These are phyloP conservation scores for Rhinocladiella mackenziei DNA, from an alignment of 2,329 filamentous ascomycete genomes.

Conservation along the genomic window DNA sequence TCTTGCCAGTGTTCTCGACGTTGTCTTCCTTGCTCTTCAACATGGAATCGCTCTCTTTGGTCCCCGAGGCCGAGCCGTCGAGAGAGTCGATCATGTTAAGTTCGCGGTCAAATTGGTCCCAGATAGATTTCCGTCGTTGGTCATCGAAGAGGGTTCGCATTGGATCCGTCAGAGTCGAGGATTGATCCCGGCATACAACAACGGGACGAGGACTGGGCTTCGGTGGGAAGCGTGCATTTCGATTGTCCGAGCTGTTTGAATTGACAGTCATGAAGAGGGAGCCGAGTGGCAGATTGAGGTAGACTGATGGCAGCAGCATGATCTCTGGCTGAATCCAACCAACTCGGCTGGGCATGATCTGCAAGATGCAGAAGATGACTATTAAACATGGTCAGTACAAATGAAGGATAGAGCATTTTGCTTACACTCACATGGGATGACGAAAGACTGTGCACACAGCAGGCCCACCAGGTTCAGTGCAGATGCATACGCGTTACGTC, in stretches of 20 bases:
- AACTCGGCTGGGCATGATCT: constrained; percentile 8
- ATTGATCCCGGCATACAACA: neutral
- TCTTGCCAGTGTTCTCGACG: constrained; percentile 1
- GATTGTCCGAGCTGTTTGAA: neutral
- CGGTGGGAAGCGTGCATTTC: neutral
- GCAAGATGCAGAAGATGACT: constrained; percentile 25
- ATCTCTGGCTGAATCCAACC: constrained; percentile 10
- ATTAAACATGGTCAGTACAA: constrained; percentile 1
- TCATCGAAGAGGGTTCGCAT: neutral
- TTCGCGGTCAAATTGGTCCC: constrained; percentile 8
- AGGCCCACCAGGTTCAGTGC: constrained; percentile 24
- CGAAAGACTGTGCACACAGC: constrained; percentile 21
- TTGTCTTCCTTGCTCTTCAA: constrained; percentile 7
- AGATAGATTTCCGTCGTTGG: neutral
- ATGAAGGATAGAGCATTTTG: neutral
- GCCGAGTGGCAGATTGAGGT: constrained; percentile 21
- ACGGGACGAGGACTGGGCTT: neutral
- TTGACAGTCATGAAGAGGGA: constrained; percentile 26
- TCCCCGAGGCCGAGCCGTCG: neutral
- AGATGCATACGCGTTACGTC: constrained; percentile 16
- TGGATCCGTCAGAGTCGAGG: constrained; percentile 7
- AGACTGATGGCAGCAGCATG: constrained; percentile 22
- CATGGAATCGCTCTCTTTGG: constrained; percentile 1
- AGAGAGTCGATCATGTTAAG: constrained; percentile 15
- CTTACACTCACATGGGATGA: constrained; percentile 20